Percentiles rank a stretch among this genome's conserved stretches.
phyloP scores from a whole-genome alignment of 257 asterid species.

The Cruciata laevipes region DNA sequence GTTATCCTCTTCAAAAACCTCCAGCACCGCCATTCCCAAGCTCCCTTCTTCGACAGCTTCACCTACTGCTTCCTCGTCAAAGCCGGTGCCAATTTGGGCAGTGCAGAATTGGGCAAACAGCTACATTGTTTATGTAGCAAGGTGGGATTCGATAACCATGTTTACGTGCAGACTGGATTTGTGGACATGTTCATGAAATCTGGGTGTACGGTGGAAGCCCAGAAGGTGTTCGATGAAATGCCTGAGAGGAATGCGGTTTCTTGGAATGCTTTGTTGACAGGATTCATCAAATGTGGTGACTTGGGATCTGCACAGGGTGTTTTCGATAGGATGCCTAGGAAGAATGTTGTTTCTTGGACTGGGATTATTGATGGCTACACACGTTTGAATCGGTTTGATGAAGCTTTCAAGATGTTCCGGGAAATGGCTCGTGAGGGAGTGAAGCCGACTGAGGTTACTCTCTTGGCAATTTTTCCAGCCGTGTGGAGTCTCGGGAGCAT shows the following conservation, averaged over 20 bases:
- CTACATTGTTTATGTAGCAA: not conserved
- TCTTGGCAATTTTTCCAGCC: not conserved
- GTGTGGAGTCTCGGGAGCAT: not conserved
- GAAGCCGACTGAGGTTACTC: not conserved
- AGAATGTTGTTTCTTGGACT: constrained; percentile 2
- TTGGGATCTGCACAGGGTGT: not conserved
- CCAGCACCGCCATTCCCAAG: constrained; percentile 3
- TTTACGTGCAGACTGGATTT: not conserved
- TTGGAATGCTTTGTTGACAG: constrained; percentile 5
- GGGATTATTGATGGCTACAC: not conserved
- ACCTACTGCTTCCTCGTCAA: constrained; percentile 2
- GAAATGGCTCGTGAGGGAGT: constrained; percentile 1
- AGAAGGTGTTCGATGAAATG: constrained; percentile 5
- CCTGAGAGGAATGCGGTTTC: not conserved
- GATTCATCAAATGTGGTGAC: constrained; percentile 1
- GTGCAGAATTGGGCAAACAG: not conserved
- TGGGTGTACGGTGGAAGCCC: not conserved
- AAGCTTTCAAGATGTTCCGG: not conserved
- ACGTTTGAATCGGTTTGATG: not conserved
- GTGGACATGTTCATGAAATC: not conserved
- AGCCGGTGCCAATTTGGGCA: not conserved
- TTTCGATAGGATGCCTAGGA: constrained; percentile 1
- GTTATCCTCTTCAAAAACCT: constrained; percentile 2
- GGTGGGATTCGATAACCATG: constrained; percentile 1
- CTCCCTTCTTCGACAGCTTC: constrained; percentile 2